Base-by-base conservation (phyloP, 805 yeast species). In the Cyberlindnera xylosilytica region DNA sequence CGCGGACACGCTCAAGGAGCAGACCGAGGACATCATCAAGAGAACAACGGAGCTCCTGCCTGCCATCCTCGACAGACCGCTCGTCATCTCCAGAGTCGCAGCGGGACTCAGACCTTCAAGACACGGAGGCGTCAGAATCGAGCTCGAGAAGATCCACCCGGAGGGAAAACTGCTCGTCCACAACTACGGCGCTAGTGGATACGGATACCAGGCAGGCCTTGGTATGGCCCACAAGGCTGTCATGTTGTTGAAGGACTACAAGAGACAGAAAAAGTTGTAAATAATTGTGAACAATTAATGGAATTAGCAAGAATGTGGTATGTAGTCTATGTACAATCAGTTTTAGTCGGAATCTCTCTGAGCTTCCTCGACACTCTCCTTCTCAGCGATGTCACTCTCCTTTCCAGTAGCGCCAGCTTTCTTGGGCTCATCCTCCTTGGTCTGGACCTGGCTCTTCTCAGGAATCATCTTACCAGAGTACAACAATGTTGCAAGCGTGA, bases 91-190 rank as follows among this genome's bases (percentile, higher is more conserved):
- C 10, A 72, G 86, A 40, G 81, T 77, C 30, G 85, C 76, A 1
- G 81, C 89, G 6, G 95, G 95, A 0, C 67, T 84, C 34, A 73
- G 96, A 49, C 96, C 95, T 6, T 70, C 81, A 29, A 73, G 95
- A 56, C 70, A 75, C 31, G 93, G 90, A 12, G 95, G 95, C 4
- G 79, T 76, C 6, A 69, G 95, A 39, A 75, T 87, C 33, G 93
- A 83, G 56, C 59, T 62, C 33, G 84, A 81, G 51, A 45, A 41
- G 4, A 62, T 65, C 12, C n/a, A n/a, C n/a, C n/a, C n/a, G n/a
- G 66, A 63, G 18, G 76, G 72, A 3, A 65, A 67, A 41, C 43
- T 69, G 1, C 55, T 82, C 15, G 68, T 87, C 18, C 95, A 87
- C 57, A 80, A 83, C 60, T 82, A 83, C 53, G 93, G 93, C 34